Evolutionary conservation across 1,284 basidiomycete genomes (phyloP), one percentile per base, ranked within the genome.

Genomic region (Boletus austroedulis): DNA sequence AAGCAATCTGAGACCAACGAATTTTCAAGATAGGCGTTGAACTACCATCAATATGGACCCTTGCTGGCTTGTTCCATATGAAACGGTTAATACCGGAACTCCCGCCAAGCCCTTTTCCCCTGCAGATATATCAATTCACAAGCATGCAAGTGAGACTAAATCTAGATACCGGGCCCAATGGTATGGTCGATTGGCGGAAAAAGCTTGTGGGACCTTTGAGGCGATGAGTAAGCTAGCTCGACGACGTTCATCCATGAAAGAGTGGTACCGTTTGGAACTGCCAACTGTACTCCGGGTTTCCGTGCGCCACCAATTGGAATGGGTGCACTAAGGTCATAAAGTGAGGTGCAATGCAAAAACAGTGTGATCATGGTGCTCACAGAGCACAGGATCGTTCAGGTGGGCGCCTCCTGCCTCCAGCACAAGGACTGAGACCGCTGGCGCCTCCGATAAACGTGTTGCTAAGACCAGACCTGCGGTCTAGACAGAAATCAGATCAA

Each of bases 31-130:
- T 11, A 10, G n/a, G 21, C 7, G 12, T n/a, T 12, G 24, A 49
- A 32, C 49, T 34, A 55, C 53, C 53, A 19, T 55, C 53, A 11
- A 49, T 6, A 19, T 41, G 24, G 8, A 17, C 38, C 23, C 14
- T 55, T 17, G 53, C 53, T 23, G 53, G 53, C 23, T 49, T 55
- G 29, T 55, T 49, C 53, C 46, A 55, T 23, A 55, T 10, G 12
- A 32, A 43, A 6, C 46, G 46, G 46, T 49, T 49, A 19, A 43
- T 34, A n/a, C 4, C 53, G 34, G 53, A 41, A 29, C 54, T 55
- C 38, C 47, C 54, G 4, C 54, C 54, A 21, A 55, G 47, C 15
- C 46, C 54, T 32, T 50, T 55, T 1, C 38, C 54, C 5, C 54
- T 55, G 24, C 10, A 34, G 5, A 28, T 11, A 12, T 19, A 26